Conservation (phyloP, 352 stramenopile genomes). For the Elongisporangium prolatum region DNA sequence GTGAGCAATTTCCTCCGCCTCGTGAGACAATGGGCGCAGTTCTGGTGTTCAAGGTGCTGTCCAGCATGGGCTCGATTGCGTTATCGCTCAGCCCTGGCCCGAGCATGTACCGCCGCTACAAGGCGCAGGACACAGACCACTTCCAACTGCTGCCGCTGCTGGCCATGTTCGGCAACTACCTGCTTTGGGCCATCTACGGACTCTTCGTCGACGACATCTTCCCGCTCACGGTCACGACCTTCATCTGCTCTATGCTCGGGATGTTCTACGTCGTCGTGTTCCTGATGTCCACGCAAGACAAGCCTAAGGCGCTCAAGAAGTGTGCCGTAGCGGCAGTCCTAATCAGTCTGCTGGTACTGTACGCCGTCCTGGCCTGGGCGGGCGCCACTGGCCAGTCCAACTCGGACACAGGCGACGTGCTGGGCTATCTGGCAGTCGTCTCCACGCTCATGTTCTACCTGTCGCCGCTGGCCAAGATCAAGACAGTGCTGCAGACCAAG, state of each 20-base stretch:
- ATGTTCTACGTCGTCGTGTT: conserved; percentile 3
- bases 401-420: conserved; percentile 11
- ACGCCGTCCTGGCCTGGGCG: conserved; percentile 6
- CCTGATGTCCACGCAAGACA: too few relatives aligned
- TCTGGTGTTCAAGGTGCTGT: conserved; percentile 22
- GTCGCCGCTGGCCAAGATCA: conserved; percentile 24
- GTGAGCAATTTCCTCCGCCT: too few relatives aligned
- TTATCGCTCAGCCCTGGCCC: conserved; percentile 34
- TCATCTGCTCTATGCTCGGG: conserved; percentile 10
- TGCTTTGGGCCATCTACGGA: conserved; percentile 24
- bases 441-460: conserved; percentile 22
- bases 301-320: too few relatives aligned
- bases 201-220: conserved; percentile 7
- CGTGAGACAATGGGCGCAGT: too few relatives aligned
- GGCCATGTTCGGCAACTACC: conserved; percentile 40
- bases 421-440: conserved; percentile 16
- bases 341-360: too few relatives aligned
- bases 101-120: conserved; percentile 29
- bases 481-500: conserved; percentile 20
- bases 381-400: conserved; percentile 17
- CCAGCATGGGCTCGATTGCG: conserved; percentile 20
- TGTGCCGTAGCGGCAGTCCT: too few relatives aligned
- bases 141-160: conserved; percentile 32
- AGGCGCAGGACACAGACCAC: conserved; percentile 20
- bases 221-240: conserved; percentile 12